Percentiles rank a stretch among this genome's conserved stretches.
Conservation (phyloP, 2,329 filamentous ascomycete species). For the Monosporascus cannonballus region DNA sequence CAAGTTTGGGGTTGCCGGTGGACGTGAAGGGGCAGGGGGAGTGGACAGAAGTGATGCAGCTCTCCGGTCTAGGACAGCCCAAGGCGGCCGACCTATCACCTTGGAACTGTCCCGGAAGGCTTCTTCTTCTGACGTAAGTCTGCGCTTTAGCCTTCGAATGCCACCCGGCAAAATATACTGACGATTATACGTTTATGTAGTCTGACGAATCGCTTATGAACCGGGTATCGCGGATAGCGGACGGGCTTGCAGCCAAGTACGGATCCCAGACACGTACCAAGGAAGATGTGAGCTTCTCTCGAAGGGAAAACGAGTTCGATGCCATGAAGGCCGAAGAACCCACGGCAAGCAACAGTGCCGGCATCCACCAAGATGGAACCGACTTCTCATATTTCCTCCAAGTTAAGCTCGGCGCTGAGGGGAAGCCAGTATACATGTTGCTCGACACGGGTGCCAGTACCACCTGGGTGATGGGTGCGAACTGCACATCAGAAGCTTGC, state of each 20-base stretch:
- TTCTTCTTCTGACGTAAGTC: conserved; percentile 25
- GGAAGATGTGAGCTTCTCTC: conserved; percentile 19
- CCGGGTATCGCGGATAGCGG: conserved; percentile 32
- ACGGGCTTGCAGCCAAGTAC: conserved; percentile 35
- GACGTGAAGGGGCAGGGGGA: conserved; percentile 2
- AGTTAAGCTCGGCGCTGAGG: conserved; percentile 48
- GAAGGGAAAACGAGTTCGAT: conserved; percentile 40
- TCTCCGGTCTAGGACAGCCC: conserved; percentile 1
- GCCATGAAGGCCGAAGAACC: conserved; percentile 42
- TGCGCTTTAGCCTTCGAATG: not conserved
- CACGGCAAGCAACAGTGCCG: conserved; percentile 40
- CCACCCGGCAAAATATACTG: conserved; percentile 5
- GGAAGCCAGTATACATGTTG: conserved; percentile 53
- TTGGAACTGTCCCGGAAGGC: conserved; percentile 36
- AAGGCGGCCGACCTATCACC: conserved; percentile 25
- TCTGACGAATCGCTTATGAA: conserved; percentile 25
- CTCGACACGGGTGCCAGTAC: conserved; percentile 64
- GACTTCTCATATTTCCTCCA: conserved; percentile 62
- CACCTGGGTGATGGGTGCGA: conserved; percentile 75
- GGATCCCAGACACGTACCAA: conserved; percentile 17
- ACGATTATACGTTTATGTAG: conserved; percentile 19
- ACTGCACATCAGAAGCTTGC: conserved; percentile 63
- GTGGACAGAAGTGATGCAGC: conserved; percentile 5
- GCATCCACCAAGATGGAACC: conserved; percentile 57
- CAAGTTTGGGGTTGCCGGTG: not conserved